phyloP scores from a whole-genome alignment of 371 early-diverging fungal genomes.

The Rhizopus sp. region DNA sequence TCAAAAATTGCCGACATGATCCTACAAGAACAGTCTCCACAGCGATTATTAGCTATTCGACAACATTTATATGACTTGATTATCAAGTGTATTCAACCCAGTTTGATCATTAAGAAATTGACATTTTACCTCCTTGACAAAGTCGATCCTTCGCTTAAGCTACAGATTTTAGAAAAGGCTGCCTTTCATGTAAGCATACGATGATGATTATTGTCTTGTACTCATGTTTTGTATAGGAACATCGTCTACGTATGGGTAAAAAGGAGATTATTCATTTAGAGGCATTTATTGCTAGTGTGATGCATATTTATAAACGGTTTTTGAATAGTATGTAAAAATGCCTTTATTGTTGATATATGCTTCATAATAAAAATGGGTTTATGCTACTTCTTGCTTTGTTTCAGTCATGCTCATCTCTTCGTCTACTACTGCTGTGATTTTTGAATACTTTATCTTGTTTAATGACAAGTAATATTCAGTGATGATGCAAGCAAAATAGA shows the following conservation, averaged over 20 bases:
- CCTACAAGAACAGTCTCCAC: constrained; percentile 74
- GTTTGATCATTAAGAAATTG: constrained; percentile 70
- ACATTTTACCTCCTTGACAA: constrained; percentile 69
- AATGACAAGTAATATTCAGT: constrained; percentile 36
- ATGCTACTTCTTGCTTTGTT: not conserved
- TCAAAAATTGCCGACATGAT: constrained; percentile 69
- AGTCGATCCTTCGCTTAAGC: constrained; percentile 65
- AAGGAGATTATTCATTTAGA: constrained; percentile 98
- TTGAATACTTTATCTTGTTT: constrained; percentile 34
- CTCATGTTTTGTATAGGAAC: constrained; percentile 62
- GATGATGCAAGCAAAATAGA: constrained; percentile 47
- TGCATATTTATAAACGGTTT: constrained; percentile 68
- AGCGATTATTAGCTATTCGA: constrained; percentile 72
- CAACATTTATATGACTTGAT: constrained; percentile 85
- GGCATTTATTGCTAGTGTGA: constrained; percentile 92
- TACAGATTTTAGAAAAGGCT: constrained; percentile 71
- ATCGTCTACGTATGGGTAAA: constrained; percentile 82
- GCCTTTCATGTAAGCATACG: constrained; percentile 71
- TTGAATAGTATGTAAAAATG: constrained; percentile 12
- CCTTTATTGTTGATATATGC: not conserved
- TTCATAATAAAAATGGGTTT: not conserved
- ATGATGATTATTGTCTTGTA: not conserved
- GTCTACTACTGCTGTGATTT: constrained; percentile 24
- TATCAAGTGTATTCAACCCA: constrained; percentile 87
- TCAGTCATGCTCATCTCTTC: constrained; percentile 22